phyloP scores from a whole-genome alignment of 441 rosid genomes.

The Viola pubescens region DNA sequence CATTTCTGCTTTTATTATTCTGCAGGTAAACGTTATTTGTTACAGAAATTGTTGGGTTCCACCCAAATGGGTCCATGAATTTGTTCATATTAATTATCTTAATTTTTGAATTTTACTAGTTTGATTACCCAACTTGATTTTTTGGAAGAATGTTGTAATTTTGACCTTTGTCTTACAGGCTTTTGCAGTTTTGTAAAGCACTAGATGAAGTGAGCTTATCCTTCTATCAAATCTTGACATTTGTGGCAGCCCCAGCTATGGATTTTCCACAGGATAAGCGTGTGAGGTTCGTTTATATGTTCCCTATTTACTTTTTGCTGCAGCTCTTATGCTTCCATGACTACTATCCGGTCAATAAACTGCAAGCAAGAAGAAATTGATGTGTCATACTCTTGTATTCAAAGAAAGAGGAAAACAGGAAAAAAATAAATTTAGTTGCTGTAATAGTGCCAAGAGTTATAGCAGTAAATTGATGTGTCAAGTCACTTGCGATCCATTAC shows the following conservation, averaged over 20 bases:
- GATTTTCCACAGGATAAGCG: slow-evolving; percentile 46
- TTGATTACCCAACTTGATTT: no score
- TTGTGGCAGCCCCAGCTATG: slow-evolving; percentile 30
- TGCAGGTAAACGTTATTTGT: no score
- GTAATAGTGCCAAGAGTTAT: not conserved
- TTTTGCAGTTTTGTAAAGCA: no score
- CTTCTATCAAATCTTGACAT: no score
- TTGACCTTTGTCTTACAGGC: no score
- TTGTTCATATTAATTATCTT: no score
- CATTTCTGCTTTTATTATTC: no score
- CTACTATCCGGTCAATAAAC: not conserved
- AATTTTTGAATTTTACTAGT: no score
- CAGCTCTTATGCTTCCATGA: not conserved
- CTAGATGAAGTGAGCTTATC: no score
- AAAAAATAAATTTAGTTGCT: not conserved
- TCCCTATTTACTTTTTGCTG: not conserved
- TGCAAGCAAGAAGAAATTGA: not conserved
- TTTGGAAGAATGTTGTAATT: no score
- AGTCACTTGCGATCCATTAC: not conserved
- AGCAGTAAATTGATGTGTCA: not conserved
- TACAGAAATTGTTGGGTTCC: no score
- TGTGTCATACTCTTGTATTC: not conserved
- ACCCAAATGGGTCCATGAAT: no score
- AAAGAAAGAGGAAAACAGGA: not conserved
- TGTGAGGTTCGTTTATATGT: slow-evolving; percentile 45